phyloP scores from a whole-genome alignment of 2,329 filamentous ascomycete genomes.

The Coleophoma crateriformis region DNA sequence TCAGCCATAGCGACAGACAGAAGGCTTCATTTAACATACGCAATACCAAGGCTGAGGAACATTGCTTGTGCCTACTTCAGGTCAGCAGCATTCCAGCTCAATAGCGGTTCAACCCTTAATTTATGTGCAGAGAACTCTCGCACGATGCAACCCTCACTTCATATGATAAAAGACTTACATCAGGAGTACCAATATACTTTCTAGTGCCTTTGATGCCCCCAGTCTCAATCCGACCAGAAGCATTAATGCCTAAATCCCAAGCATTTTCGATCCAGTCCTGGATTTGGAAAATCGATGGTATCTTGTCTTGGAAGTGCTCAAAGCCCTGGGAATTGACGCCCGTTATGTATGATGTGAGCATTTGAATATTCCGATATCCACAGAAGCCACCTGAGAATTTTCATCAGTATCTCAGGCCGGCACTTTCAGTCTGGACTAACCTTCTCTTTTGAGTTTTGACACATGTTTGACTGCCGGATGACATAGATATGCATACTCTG shows the following conservation, averaged over 20 bases:
- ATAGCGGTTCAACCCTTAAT: not conserved
- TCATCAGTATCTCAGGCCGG: not conserved
- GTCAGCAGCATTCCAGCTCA: too few relatives aligned
- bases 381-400: slow-evolving; percentile 69
- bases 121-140: not conserved
- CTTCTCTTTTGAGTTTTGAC: slow-evolving; percentile 74
- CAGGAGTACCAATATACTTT: slow-evolving; percentile 92
- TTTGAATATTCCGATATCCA: slow-evolving; percentile 93
- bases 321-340: slow-evolving; percentile 49
- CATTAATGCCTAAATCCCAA: slow-evolving; percentile 82
- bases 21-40: slow-evolving; percentile 35
- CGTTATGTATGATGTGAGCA: slow-evolving; percentile 76
- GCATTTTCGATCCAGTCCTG: slow-evolving; percentile 84
- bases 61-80: slow-evolving; percentile 66
- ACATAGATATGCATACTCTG: slow-evolving; percentile 73
- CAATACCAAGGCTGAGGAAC: slow-evolving; percentile 63
- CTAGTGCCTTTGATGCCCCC: slow-evolving; percentile 83
- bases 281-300: slow-evolving; percentile 75
- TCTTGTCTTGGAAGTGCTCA: slow-evolving; percentile 49
- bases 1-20: slow-evolving; percentile 2
- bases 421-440: slow-evolving; percentile 26
- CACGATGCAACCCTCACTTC: too few relatives aligned
- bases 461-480: slow-evolving; percentile 71
- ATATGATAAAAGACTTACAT: slow-evolving; percentile 44
- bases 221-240: slow-evolving; percentile 70